phyloP scores from a whole-genome alignment of 2,329 filamentous ascomycete genomes.

The Aspergillus brunneoviolaceus region DNA sequence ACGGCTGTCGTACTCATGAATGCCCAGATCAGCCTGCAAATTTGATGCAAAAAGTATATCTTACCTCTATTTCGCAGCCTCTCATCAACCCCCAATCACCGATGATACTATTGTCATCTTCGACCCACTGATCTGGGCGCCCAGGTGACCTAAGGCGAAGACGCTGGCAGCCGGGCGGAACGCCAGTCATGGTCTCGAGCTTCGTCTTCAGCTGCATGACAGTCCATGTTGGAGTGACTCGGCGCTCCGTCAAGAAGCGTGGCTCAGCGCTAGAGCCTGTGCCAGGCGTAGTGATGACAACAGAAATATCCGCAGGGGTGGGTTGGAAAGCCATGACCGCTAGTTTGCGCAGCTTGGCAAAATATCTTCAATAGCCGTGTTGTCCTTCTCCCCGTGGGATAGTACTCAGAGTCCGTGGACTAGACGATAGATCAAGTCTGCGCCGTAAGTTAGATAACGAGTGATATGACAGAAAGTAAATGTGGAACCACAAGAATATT shows the following conservation, averaged over 20 bases:
- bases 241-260: conserved; percentile 71
- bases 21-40: not conserved
- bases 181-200: conserved; percentile 88
- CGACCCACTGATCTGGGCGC: conserved; percentile 59
- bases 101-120: conserved; percentile 71
- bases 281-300: conserved; percentile 38
- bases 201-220: conserved; percentile 80
- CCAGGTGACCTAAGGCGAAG: conserved; percentile 69
- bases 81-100: conserved; percentile 46
- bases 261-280: conserved; percentile 23
- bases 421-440: no score
- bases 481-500: no score
- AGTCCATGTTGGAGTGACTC: conserved; percentile 89
- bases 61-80: conserved; percentile 47
- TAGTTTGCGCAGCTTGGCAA: not conserved
- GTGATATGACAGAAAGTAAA: no score
- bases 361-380: no score
- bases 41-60: conserved; percentile 10
- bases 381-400: no score
- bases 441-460: no score
- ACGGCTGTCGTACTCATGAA: not conserved
- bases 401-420: no score
- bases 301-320: conserved; percentile 40
- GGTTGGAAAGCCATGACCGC: conserved; percentile 36
- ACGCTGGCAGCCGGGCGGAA: conserved; percentile 76